A percentile compares a stretch with the other conserved stretches of the same genome.
Evolutionary conservation across 164 flowering plant species (phyloP).

Genomic region (Dillenia suffruticosa): DNA sequence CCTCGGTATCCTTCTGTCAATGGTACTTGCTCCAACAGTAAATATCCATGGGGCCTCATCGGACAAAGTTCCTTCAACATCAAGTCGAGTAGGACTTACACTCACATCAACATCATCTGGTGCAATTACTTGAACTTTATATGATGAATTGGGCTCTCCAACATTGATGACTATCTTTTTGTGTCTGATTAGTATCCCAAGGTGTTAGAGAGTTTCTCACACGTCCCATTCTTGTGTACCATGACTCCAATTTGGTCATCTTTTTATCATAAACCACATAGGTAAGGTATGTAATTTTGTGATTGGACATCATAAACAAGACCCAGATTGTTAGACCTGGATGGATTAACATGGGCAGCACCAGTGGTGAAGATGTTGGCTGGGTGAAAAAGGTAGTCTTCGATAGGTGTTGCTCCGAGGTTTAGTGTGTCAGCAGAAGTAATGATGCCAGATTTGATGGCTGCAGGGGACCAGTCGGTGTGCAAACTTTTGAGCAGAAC

Average conservation of each 20-base stretch:
- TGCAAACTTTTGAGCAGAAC: constrained; percentile 50
- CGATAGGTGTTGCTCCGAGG: constrained; percentile 22
- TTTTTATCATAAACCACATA: constrained; percentile 44
- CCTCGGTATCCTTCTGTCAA: constrained; percentile 8
- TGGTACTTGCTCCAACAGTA: constrained; percentile 22
- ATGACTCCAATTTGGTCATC: constrained; percentile 23
- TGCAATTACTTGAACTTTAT: constrained; percentile 2
- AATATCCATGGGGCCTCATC: constrained; percentile 23
- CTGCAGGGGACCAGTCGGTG: constrained; percentile 61
- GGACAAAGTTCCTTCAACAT: background rate
- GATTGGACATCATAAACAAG: constrained; percentile 46
- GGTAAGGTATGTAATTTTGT: constrained; percentile 40
- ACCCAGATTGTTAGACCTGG: constrained; percentile 42
- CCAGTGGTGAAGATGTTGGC: constrained; percentile 45
- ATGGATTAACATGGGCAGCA: constrained; percentile 51
- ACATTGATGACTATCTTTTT: constrained; percentile 40
- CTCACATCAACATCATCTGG: too few relatives aligned
- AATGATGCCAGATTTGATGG: constrained; percentile 56
- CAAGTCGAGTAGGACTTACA: too few relatives aligned
- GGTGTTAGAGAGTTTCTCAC: constrained; percentile 24
- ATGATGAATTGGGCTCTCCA: constrained; percentile 20
- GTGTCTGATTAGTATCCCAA: constrained; percentile 11
- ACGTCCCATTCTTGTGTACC: constrained; percentile 16
- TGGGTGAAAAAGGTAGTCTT: constrained; percentile 20
- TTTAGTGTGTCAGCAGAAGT: constrained; percentile 38